Conservation (phyloP, 1,139 yeast species). For the Suhomyces bolitotheri region DNA sequence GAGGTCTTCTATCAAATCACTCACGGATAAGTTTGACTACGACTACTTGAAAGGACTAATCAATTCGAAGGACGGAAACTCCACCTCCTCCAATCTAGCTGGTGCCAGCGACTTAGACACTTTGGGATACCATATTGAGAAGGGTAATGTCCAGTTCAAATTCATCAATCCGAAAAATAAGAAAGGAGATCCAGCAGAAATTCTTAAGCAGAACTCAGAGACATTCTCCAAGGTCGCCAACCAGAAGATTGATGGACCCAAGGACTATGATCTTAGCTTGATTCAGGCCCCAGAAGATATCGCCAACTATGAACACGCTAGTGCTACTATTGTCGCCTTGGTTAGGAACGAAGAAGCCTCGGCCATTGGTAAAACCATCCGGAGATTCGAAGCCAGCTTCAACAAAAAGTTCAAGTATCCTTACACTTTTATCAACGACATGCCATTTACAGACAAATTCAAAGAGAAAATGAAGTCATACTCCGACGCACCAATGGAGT, state of each 20-base stretch:
- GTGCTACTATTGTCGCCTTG: conserved; percentile 72
- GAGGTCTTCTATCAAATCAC: conserved; percentile 10
- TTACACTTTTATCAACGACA: conserved; percentile 76
- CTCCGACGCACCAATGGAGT: conserved; percentile 55
- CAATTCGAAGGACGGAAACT: conserved; percentile 2
- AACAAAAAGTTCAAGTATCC: conserved; percentile 74
- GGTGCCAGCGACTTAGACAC: not conserved
- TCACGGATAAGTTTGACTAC: conserved; percentile 17
- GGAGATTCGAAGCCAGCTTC: conserved; percentile 61
- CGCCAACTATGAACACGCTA: conserved; percentile 48
- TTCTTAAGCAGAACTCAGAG: conserved; percentile 35
- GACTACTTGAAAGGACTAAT: conserved; percentile 9
- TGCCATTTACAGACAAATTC: conserved; percentile 60
- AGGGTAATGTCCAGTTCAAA: conserved; percentile 35
- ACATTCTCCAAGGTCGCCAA: conserved; percentile 34
- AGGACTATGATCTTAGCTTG: conserved; percentile 39
- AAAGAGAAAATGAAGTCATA: conserved; percentile 40
- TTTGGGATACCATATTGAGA: conserved; percentile 17
- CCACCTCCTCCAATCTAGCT: not conserved
- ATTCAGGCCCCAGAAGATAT: conserved; percentile 32
- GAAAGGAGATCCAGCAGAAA: conserved; percentile 28
- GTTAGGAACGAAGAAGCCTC: conserved; percentile 64
- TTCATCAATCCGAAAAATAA: conserved; percentile 33
- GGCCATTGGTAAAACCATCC: conserved; percentile 52
- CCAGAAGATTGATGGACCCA: conserved; percentile 48